Evolutionary conservation across 148 eudicot genomes (phyloP).

Genomic region (Gaultheria prostrata): DNA sequence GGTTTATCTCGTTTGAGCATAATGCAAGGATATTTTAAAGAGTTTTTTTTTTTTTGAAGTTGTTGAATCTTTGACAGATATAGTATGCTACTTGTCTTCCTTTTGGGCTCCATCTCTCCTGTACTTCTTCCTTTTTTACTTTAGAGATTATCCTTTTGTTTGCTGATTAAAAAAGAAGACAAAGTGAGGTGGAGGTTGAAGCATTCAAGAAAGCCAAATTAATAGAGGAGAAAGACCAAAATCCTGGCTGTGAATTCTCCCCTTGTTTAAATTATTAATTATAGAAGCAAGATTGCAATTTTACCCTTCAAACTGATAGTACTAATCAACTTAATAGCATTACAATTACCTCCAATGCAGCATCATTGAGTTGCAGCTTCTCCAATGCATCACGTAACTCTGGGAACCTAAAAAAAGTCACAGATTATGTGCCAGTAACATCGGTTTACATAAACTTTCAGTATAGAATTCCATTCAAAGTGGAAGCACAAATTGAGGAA

Average conservation of each 20-base stretch:
- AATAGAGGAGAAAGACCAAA: neutral
- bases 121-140: neutral
- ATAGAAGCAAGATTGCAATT: conserved; percentile 7
- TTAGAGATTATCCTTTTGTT: neutral
- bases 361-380: conserved; percentile 96
- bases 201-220: neutral
- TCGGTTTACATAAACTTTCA: neutral
- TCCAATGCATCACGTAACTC: conserved; percentile 97
- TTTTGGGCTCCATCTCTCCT: neutral
- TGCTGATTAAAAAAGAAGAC: neutral
- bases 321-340: neutral
- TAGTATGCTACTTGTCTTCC: neutral
- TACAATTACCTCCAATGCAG: conserved; percentile 71
- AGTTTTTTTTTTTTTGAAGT: neutral
- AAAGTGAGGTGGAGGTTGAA: neutral
- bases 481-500: neutral
- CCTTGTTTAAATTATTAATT: neutral
- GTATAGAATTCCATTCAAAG: neutral
- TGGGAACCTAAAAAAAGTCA: conserved; percentile 55
- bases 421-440: conserved; percentile 1
- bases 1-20: neutral
- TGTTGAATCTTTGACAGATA: neutral
- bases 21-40: neutral
- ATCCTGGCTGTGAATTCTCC: neutral
- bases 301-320: neutral